Conservation (phyloP, 192 early-diverging fungal species). For the Jimgerdemannia flammicorona region DNA sequence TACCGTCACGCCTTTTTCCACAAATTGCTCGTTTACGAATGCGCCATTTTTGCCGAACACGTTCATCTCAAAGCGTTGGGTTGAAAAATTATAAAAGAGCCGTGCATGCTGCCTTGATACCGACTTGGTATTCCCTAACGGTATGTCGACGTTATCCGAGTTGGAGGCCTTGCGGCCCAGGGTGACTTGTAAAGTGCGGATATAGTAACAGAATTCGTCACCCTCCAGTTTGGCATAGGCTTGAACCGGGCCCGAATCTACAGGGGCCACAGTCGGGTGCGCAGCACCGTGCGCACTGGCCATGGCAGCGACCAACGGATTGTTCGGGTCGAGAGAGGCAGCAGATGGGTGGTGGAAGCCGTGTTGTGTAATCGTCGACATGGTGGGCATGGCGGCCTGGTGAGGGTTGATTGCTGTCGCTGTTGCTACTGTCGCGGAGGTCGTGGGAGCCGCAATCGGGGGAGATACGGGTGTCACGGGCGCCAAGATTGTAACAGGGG, state of each 20-base stretch:
- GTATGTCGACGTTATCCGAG: constrained; percentile 77
- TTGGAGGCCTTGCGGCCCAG: constrained; percentile 67
- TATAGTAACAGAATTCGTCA: constrained; percentile 79
- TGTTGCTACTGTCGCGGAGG: neutral
- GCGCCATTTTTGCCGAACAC: constrained; percentile 89
- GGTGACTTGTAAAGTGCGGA: constrained; percentile 73
- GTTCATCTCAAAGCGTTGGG: constrained; percentile 78
- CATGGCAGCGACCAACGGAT: neutral
- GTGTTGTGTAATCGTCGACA: neutral
- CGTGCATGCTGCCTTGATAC: constrained; percentile 85
- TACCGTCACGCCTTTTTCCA: constrained; percentile 60
- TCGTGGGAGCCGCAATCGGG: neutral
- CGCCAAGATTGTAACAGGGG: neutral
- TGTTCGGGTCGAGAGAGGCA: neutral
- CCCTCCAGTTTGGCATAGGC: constrained; percentile 91
- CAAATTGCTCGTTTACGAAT: constrained; percentile 79
- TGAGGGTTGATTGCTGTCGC: neutral
- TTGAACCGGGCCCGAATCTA: constrained; percentile 60
- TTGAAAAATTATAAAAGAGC: constrained; percentile 81
- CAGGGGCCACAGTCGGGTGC: constrained; percentile 8
- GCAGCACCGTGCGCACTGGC: neutral
- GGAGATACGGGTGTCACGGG: neutral
- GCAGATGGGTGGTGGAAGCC: neutral
- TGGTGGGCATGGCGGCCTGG: neutral
- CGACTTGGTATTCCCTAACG: constrained; percentile 78